phyloP scores from a whole-genome alignment of 305 asterid genomes.

The Fraxinus nigra region DNA sequence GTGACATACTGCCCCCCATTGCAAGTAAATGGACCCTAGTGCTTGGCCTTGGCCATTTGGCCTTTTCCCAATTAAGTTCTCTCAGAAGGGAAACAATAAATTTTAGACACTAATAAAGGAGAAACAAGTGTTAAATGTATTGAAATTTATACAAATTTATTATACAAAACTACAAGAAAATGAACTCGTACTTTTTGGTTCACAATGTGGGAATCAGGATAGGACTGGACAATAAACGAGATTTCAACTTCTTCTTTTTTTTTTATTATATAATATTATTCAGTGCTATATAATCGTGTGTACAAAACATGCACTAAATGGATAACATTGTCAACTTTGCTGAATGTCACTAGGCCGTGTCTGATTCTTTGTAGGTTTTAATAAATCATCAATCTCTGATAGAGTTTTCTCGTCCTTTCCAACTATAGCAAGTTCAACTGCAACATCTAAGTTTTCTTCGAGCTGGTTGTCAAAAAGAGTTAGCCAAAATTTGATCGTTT shows the following conservation, averaged over 20 bases:
- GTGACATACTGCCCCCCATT: neutral
- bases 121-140: neutral
- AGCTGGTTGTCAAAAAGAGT: constrained; percentile 42
- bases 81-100: neutral
- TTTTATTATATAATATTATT: too few relatives aligned
- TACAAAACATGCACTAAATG: neutral
- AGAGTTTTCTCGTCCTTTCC: constrained; percentile 59
- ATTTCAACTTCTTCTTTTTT: too few relatives aligned
- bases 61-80: neutral
- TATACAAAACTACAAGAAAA: neutral
- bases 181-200: neutral
- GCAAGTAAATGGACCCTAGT: neutral
- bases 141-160: too few relatives aligned
- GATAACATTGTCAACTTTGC: constrained; percentile 32
- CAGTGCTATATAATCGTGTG: too few relatives aligned
- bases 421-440: constrained; percentile 45
- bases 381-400: constrained; percentile 31
- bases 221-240: neutral
- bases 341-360: constrained; percentile 87
- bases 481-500: neutral
- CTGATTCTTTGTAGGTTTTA: constrained; percentile 75
- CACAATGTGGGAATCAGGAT: neutral
- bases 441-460: constrained; percentile 72
- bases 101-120: too few relatives aligned
- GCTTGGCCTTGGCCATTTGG: too few relatives aligned